phyloP scores from a whole-genome alignment of 2,329 filamentous ascomycete genomes.

The Lachnellula subtilissima region DNA sequence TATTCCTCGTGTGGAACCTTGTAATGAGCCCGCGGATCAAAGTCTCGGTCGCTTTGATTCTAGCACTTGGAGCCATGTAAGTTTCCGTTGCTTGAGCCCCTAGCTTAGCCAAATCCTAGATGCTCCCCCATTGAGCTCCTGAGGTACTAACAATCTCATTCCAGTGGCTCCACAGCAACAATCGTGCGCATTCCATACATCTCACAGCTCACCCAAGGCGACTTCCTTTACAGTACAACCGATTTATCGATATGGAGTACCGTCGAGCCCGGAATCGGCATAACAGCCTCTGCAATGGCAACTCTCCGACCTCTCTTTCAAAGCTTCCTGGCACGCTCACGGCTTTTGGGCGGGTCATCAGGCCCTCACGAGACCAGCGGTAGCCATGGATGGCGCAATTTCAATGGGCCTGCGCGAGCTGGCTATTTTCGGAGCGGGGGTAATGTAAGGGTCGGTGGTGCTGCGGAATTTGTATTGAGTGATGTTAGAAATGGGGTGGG shows the following conservation, averaged over 20 bases:
- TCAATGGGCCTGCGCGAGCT: neutral
- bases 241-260: slow-evolving; percentile 24
- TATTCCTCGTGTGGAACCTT: slow-evolving; percentile 37
- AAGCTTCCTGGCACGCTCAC: slow-evolving; percentile 16
- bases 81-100: slow-evolving; percentile 7
- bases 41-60: slow-evolving; percentile 30
- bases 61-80: slow-evolving; percentile 35
- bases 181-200: slow-evolving; percentile 28
- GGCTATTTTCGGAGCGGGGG: slow-evolving; percentile 10
- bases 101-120: neutral
- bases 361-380: neutral
- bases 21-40: slow-evolving; percentile 36
- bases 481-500: slow-evolving; percentile 9
- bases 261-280: slow-evolving; percentile 23
- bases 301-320: slow-evolving; percentile 26
- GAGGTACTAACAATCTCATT: slow-evolving; percentile 1
- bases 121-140: too few species aligned
- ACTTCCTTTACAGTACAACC: slow-evolving; percentile 25
- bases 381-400: neutral
- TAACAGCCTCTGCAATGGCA: slow-evolving; percentile 20
- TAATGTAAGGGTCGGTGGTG: neutral
- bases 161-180: slow-evolving; percentile 25
- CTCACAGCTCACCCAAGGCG: slow-evolving; percentile 13
- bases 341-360: slow-evolving; percentile 10
- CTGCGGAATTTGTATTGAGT: slow-evolving; percentile 8